phyloP scores from a whole-genome alignment of 805 yeast species.

The Wickerhamomyces subpelliculosus region DNA sequence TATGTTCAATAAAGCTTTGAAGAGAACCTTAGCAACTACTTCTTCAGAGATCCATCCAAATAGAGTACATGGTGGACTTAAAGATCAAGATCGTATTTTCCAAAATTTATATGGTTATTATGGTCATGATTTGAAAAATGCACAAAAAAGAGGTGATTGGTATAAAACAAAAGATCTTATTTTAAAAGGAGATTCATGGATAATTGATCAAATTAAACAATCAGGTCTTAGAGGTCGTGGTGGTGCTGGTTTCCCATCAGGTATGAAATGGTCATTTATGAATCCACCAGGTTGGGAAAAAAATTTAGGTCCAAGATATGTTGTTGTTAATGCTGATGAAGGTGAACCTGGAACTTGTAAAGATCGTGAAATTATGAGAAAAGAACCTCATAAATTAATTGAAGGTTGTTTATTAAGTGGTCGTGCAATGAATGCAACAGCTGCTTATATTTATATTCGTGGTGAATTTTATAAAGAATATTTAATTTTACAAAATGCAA shows the following conservation, averaged over 20 bases:
- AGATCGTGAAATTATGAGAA: slow-evolving; percentile 85
- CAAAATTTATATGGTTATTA: slow-evolving; percentile 74
- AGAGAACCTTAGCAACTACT: slow-evolving; percentile 28
- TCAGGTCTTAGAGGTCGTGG: slow-evolving; percentile 89
- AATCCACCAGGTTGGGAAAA: slow-evolving; percentile 95
- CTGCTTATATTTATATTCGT: slow-evolving; percentile 85
- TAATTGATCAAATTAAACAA: slow-evolving; percentile 78
- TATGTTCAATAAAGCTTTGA: slow-evolving; percentile 4
- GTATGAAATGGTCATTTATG: slow-evolving; percentile 90
- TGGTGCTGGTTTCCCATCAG: slow-evolving; percentile 92
- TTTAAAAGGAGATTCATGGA: slow-evolving; percentile 82
- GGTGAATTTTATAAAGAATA: slow-evolving; percentile 89
- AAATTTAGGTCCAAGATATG: slow-evolving; percentile 80
- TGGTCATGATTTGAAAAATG: slow-evolving; percentile 68
- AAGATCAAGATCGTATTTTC: slow-evolving; percentile 80
- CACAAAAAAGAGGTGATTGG: slow-evolving; percentile 86
- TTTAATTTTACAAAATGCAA: slow-evolving; percentile 65
- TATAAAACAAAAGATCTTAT: slow-evolving; percentile 82
- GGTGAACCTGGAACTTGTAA: slow-evolving; percentile 95
- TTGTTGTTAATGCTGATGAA: slow-evolving; percentile 89
- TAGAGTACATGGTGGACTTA: slow-evolving; percentile 64
- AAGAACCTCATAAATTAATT: slow-evolving; percentile 86
- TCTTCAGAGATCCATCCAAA: slow-evolving; percentile 43
- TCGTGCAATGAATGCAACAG: slow-evolving; percentile 88
- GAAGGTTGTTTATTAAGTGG: slow-evolving; percentile 92